A percentile compares a stretch with the other conserved stretches of the same genome.
Evolutionary conservation across 2,329 filamentous ascomycete genomes (phyloP).

Genomic region (Aspergillus fijiensis): DNA sequence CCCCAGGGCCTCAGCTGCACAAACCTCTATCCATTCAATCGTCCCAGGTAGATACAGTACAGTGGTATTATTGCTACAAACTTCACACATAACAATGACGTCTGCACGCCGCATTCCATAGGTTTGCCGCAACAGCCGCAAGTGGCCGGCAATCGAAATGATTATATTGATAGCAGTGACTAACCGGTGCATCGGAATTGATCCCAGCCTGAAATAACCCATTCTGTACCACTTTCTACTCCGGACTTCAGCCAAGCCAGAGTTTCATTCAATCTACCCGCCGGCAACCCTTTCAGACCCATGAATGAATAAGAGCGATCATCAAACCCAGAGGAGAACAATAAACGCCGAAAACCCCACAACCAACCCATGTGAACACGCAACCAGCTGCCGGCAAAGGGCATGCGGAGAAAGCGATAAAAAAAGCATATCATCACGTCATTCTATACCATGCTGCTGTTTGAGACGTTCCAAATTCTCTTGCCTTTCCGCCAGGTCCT

Average conservation of each 20-base stretch:
- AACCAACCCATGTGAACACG: slow-evolving; percentile 36
- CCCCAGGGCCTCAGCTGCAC: neutral
- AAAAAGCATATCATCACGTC: slow-evolving; percentile 48
- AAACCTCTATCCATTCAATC: neutral
- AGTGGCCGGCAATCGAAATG: slow-evolving; percentile 20
- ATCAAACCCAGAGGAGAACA: slow-evolving; percentile 35
- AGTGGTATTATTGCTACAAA: no score
- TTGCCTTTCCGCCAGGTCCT: slow-evolving; percentile 89
- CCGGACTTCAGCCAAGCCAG: slow-evolving; percentile 18
- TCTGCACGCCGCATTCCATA: slow-evolving; percentile 9
- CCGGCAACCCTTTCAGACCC: slow-evolving; percentile 28
- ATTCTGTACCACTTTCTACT: slow-evolving; percentile 21
- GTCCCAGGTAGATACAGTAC: neutral
- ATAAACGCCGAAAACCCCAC: slow-evolving; percentile 44
- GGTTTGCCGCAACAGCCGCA: slow-evolving; percentile 19
- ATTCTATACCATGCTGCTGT: slow-evolving; percentile 97
- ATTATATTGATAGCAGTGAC: slow-evolving; percentile 26
- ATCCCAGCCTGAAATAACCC: slow-evolving; percentile 22
- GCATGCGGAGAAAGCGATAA: slow-evolving; percentile 31
- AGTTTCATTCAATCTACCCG: slow-evolving; percentile 30
- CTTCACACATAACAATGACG: neutral
- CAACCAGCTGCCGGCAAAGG: slow-evolving; percentile 36
- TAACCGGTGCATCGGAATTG: slow-evolving; percentile 18
- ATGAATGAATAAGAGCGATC: slow-evolving; percentile 30
- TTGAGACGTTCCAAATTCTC: slow-evolving; percentile 98